Base-by-base conservation (phyloP, 768 basidiomycete genomes). In the Tulasnella sp. region DNA sequence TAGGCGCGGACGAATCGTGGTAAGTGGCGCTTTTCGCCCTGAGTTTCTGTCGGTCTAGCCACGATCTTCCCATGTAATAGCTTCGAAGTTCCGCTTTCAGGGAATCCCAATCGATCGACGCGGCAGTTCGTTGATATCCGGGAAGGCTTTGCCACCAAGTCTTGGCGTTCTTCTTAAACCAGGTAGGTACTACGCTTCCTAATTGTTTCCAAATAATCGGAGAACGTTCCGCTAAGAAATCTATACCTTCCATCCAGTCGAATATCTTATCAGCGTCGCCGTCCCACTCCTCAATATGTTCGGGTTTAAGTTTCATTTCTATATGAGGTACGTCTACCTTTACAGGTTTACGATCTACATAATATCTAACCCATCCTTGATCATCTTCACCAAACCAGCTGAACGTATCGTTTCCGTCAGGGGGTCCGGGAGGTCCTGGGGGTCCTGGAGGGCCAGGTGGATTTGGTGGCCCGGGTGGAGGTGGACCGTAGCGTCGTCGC, bases 61-160 rank as follows among this genome's bases (percentile, higher is more conserved):
- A 86, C 9, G 79, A 74, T 2, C 85, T 71, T 76, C 85, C 86
- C 86, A 86, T 85, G 79, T 82, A 87, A 74, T 85, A 86, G 0
- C 79, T 80, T 1, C 79, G 58, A 8, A 87, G 85, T 0, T 77
- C 83, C 0, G 78, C 77, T 14, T 82, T 48, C 44, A 87, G 46
- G 0, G 83, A 82, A 31, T 82, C 81, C 86, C 86, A 87, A 68
- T 86, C 81, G 18, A 75, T 0, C 42, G 85, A 83, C 27, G 83
- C 82, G 1, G 71, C 38, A 3, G 78, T 36, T 4, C 81, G 76
- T 46, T 75, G 68, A 1, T 58, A 18, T 2, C 74, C 39, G 3
- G 83, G 81, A 16, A 84, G 76, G 4, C 83, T 83, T 62, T 82
- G 85, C 77, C 85, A 86, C 86, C 86, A 86, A 1, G 78, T 74